These are phyloP conservation scores for Taphrina communis DNA, from an alignment of 1,139 yeast genomes.

Conservation along the genomic window DNA sequence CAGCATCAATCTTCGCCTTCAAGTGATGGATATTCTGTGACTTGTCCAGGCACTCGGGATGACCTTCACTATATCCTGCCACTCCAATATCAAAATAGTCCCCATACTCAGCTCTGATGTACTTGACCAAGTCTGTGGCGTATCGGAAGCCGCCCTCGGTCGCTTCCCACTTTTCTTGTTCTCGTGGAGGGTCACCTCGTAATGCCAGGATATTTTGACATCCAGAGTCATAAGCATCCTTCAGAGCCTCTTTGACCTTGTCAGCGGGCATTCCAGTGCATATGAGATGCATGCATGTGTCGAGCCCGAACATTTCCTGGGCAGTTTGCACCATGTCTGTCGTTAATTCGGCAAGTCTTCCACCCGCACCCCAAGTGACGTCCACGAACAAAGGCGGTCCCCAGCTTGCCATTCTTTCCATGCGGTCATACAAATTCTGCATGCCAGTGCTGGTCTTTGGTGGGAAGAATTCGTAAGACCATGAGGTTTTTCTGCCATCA, in stretches of 20 bases:
- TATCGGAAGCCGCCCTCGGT: constrained; percentile 72
- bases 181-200: constrained; percentile 84
- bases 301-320: constrained; percentile 89
- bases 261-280: constrained; percentile 92
- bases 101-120: constrained; percentile 64
- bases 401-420: constrained; percentile 95
- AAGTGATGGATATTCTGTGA: constrained; percentile 66
- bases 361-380: constrained; percentile 99
- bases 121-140: constrained; percentile 67
- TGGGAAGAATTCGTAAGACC: constrained; percentile 96
- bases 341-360: constrained; percentile 73
- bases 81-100: constrained; percentile 74
- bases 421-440: constrained; percentile 91
- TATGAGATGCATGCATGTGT: constrained; percentile 97
- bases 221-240: constrained; percentile 85
- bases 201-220: constrained; percentile 90
- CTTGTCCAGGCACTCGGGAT: constrained; percentile 68
- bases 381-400: constrained; percentile 85
- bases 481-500: constrained; percentile 50
- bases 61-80: constrained; percentile 79
- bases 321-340: constrained; percentile 91
- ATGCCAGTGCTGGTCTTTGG: constrained; percentile 95
- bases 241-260: constrained; percentile 81
- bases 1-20: constrained; percentile 88
- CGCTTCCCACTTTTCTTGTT: constrained; percentile 57